Evolutionary conservation across 169 alveolate species (phyloP).

Genomic region (Plasmodium gaboni): DNA sequence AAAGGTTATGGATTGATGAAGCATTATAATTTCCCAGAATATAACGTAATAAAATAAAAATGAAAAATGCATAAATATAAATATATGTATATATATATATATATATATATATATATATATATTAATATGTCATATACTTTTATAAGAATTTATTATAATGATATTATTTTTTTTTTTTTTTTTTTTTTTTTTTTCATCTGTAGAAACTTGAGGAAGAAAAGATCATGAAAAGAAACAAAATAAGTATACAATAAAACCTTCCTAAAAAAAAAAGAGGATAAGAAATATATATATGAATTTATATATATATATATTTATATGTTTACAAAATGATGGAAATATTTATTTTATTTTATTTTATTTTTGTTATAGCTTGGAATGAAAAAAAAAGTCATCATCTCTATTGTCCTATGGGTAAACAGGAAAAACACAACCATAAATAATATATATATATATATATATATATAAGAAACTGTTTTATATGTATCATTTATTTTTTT

Average conservation of each 20-base stretch:
- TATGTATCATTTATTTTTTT: neutral
- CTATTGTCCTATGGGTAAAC: slow-evolving; percentile 12
- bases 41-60: slow-evolving; percentile 12
- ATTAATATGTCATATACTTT: neutral
- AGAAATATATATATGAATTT: slow-evolving; percentile 1
- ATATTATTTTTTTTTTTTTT: no score
- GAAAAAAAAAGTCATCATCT: neutral
- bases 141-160: no score
- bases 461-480: neutral
- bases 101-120: neutral
- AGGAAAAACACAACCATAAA: neutral
- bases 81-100: neutral
- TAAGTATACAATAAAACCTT: slow-evolving; percentile 1
- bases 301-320: neutral
- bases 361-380: neutral
- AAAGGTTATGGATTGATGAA: slow-evolving; percentile 28
- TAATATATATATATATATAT: neutral
- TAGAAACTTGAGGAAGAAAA: slow-evolving; percentile 11
- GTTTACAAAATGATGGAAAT: neutral
- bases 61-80: neutral
- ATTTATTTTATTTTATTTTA: neutral
- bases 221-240: neutral
- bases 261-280: slow-evolving; percentile 8
- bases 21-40: slow-evolving; percentile 10
- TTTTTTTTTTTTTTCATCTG: slow-evolving; percentile 2